Base-by-base conservation (phyloP, 1,139 yeast species). In the Wickerhamomyces sp. region DNA sequence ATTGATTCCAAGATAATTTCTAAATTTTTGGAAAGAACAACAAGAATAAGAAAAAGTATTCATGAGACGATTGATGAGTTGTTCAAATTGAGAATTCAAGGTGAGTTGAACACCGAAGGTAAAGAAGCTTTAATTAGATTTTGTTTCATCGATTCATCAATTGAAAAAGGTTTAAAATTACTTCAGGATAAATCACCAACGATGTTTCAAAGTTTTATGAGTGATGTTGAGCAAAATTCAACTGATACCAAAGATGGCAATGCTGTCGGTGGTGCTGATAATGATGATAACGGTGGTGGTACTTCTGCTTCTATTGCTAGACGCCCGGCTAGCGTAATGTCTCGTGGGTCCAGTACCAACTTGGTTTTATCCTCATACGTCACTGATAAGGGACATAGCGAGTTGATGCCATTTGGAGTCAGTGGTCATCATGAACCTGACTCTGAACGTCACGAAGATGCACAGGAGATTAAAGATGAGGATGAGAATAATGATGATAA, bases 91-190 rank as follows among this genome's bases (percentile, higher is more conserved):
- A 80, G 81, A 53, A 55, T 70, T 18, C 64, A 68, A 32, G 70
- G 72, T 20, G 65, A 70, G 41, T 62, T 83, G 46, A 75, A 67
- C 39, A 50, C 76, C 4, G 83, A 80, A 46, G 91, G 89, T 10
- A 82, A 82, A 49, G 93, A 82, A 50, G 76, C 86, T 0, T 61
- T 83, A 36, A 68, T 83, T 25, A 65, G 87, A 45, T 71, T 82
- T 43, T 76, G 85, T 39, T 72, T 77, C 41, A 66, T 82, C 37
- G 88, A 82, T 55, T 74, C 82, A 9, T 75, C 88, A 10, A 68
- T 83, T 35, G 83, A 78, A 45, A 78, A 76, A 47, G 86, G 85
- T 1, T 52, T 80, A 27, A 67, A 69, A 40, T 59, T 82, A 44
- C 62, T 81, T 40, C 73, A 67, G 11, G 52, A 57, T 26, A 55